Evolutionary conservation across 352 stramenopile genomes (phyloP), one percentile per base, ranked within the genome.

Genomic region (Aphanomyces euteiches): DNA sequence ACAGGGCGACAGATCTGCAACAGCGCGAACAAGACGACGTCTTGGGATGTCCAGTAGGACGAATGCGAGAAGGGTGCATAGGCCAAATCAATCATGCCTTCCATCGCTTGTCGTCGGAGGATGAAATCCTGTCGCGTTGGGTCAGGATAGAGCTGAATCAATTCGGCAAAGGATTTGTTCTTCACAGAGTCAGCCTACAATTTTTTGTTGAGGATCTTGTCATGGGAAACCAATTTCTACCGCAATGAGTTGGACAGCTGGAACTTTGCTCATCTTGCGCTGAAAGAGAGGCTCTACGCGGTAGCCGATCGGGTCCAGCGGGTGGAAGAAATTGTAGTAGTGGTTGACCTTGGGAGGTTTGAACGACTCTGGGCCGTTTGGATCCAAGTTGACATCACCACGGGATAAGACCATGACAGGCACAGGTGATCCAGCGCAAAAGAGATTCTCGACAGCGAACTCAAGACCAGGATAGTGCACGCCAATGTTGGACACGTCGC

Each of bases 241-340:
- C 76, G 88, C 80, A 71, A 92, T 90, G 43, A 93, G 72, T 47
- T 92, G 84, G 1, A 93, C 84, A n/a, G 84, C 83, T 21, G 85
- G 75, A 58, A 90, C 92, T 73, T 94, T 82, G 66, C 90, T 82
- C 87, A 92, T 93, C 66, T 93, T 87, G 77, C 89, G 79, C 58
- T 88, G 84, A 39, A 97, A 90, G 43, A 97, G 75, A 21, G 90
- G 90, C 69, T 96, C 90, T 34, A 97, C 80, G 34, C 90, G 84
- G 61, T 96, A 97, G 15, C 89, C 90, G 63, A 97, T 91, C 5
- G 91, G 90, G 65, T 97, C 91, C 48, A 96, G 95, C 17, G 89
- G 88, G 73, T 97, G 91, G 69, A 96, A 96, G 37, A 97, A 81
- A 75, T 97, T 97, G 60, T 91, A 96, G 72, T 96, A 93, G 17